A percentile compares a stretch with the other conserved stretches of the same genome.
Conservation (phyloP, 1,139 yeast species). For the Geotrichum restrictum region DNA sequence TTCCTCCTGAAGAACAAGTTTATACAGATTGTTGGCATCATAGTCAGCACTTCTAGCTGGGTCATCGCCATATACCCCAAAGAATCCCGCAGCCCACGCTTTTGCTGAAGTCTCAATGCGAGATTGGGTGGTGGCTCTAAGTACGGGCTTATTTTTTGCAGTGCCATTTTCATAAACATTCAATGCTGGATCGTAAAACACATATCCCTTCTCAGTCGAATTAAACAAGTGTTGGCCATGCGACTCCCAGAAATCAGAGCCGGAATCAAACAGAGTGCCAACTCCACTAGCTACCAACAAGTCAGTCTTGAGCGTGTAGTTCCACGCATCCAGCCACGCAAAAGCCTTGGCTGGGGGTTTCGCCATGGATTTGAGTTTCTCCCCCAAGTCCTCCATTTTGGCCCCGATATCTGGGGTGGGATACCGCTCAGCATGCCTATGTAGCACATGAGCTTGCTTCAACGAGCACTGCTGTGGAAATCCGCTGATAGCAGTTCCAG, state of each 20-base stretch:
- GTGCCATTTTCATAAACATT: conserved; percentile 38
- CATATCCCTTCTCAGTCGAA: conserved; percentile 29
- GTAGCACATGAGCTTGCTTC: conserved; percentile 42
- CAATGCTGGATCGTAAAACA: conserved; percentile 30
- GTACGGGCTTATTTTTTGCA: conserved; percentile 34
- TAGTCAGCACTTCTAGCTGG: conserved; percentile 23
- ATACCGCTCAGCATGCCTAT: conserved; percentile 44
- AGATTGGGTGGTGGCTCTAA: conserved; percentile 42
- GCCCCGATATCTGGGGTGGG: conserved; percentile 37
- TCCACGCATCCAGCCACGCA: conserved; percentile 39
- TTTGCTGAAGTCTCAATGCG: conserved; percentile 42
- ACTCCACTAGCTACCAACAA: conserved; percentile 41
- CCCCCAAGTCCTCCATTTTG: conserved; percentile 33
- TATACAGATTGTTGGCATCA: conserved; percentile 29
- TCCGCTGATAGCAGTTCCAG: conserved; percentile 32
- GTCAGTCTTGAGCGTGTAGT: conserved; percentile 37
- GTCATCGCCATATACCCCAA: conserved; percentile 39
- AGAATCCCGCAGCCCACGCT: conserved; percentile 47
- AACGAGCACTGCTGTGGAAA: conserved; percentile 34
- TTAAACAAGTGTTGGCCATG: conserved; percentile 41
- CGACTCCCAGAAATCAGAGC: conserved; percentile 42
- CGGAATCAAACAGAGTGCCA: conserved; percentile 41
- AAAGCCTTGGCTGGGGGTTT: conserved; percentile 19
- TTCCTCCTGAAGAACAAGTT: conserved; percentile 39
- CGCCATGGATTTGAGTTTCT: conserved; percentile 28